Percentiles rank a stretch among this genome's conserved stretches.
Evolutionary conservation across 2,329 filamentous ascomycete species (phyloP).

Genomic region (Whalleya microplaca): DNA sequence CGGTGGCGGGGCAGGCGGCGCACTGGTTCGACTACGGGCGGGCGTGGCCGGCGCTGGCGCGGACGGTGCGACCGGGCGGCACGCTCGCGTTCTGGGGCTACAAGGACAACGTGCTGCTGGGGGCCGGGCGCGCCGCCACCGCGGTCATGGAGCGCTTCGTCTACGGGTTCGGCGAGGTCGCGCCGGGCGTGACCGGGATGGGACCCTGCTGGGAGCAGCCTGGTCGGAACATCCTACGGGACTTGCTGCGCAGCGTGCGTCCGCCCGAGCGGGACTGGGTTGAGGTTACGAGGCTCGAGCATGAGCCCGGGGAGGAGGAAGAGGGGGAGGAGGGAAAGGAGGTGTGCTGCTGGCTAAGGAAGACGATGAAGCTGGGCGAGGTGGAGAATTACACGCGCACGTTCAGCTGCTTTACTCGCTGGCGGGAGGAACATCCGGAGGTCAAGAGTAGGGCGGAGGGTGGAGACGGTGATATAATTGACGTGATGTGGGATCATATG

Average conservation of each 20-base stretch:
- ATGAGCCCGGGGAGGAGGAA: constrained; percentile 63
- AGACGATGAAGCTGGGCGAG: constrained; percentile 57
- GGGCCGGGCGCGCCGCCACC: constrained; percentile 56
- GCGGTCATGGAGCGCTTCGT: constrained; percentile 57
- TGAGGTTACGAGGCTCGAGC: constrained; percentile 56
- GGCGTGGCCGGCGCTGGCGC: constrained; percentile 58
- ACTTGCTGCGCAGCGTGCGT: constrained; percentile 53
- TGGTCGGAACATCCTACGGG: constrained; percentile 57
- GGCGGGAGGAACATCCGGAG: constrained; percentile 60
- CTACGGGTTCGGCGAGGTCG: constrained; percentile 53
- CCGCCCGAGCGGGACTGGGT: constrained; percentile 57
- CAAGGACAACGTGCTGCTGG: constrained; percentile 64
- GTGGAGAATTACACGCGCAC: constrained; percentile 66
- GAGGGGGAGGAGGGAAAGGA: constrained; percentile 40
- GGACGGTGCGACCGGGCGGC: constrained; percentile 57
- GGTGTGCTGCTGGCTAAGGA: constrained; percentile 54
- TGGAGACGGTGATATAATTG: constrained; percentile 64
- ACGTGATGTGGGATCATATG: constrained; percentile 64
- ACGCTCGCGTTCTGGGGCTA: constrained; percentile 70
- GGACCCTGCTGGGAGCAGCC: constrained; percentile 65
- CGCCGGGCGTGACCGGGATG: constrained; percentile 51
- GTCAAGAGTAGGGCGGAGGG: constrained; percentile 53
- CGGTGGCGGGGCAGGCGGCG: constrained; percentile 58
- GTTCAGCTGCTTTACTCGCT: constrained; percentile 62
- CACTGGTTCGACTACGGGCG: constrained; percentile 67